These are phyloP conservation scores for Polytrichum formosum DNA, from an alignment of 225 moss, liverwort and hornwort species.

Conservation along the genomic window DNA sequence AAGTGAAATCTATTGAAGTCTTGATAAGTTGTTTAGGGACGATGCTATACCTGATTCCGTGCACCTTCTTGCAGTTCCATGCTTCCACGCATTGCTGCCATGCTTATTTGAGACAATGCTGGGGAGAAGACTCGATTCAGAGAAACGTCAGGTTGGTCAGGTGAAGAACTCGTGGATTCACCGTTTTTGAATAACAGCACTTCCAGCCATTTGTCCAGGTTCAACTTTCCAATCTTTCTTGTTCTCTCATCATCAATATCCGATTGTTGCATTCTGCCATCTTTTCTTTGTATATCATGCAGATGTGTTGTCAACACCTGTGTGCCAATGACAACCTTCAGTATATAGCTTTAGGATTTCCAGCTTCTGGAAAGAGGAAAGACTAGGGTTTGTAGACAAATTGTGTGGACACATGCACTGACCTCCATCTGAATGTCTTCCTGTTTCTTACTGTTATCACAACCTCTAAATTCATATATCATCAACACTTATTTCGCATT, in stretches of 20 bases:
- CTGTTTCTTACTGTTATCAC: too few species aligned
- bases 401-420: too few species aligned
- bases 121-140: conserved; percentile 15
- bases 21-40: background rate
- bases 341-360: too few species aligned
- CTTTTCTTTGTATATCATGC: conserved; percentile 20
- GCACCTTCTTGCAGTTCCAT: conserved; percentile 21
- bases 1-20: background rate
- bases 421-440: too few species aligned
- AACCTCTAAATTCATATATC: too few species aligned
- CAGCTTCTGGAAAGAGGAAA: too few species aligned
- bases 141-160: conserved; percentile 16
- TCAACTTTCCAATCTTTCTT: conserved; percentile 53
- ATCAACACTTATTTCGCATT: too few species aligned
- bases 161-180: conserved; percentile 34
- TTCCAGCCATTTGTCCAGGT: conserved; percentile 64
- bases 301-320: conserved; percentile 49
- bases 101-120: conserved; percentile 34
- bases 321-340: too few species aligned
- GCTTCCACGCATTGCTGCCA: conserved; percentile 35
- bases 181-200: conserved; percentile 47
- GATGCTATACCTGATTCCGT: conserved; percentile 24
- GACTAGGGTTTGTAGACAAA: too few species aligned
- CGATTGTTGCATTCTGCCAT: conserved; percentile 21
- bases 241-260: conserved; percentile 41